Base-by-base conservation (phyloP, 2,329 filamentous ascomycete species). In the Graphilbum ipis-grandicollis region DNA sequence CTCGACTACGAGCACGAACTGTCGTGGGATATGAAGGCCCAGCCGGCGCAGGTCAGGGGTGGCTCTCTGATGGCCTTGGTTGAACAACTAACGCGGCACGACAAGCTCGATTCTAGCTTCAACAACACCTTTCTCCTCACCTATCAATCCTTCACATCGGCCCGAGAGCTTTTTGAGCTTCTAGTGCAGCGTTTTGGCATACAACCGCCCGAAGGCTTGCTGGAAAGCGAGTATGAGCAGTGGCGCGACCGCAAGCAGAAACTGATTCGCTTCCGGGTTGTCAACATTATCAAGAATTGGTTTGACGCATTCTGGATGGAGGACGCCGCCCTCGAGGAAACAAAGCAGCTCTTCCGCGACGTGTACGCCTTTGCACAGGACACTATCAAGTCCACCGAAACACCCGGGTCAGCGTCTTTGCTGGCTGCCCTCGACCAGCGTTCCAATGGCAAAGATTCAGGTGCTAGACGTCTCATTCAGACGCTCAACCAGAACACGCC, bases 291-390 rank as follows among this genome's bases (percentile, higher is more conserved):
- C 34, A 96, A 96, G 66, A 92, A 75, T 57, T 98, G 90, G 90
- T 90, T 98, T 47, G 90, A 96, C 52, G 86, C 80, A 48, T 96
- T 90, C 56, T 98, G 90, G 90, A 94, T 96, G 85, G 90, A 98
- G 53, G 81, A 85, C 34, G 76, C 79, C 43, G 86, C 77, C 50
- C 39, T 47, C 14, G 81, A 88, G 36, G 76, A 82, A 34, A 92
- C 78, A 33, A 83, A 75, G 54, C 74, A 84, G 46, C 66, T 98
- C 30, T 83, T 98, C 44, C 77, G 84, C 41, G 76, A 86, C 45
- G 84, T 96, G 9, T 85, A 86, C 58, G 75, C 75, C 21, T 98
- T 98, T 54, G 88, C 86, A 3, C 81, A 81, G 48, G 85, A 93
- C 47, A 85, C 82, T 0, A 82, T 96, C 43, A 90, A 88, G 48